Conservation (phyloP, 225 moss, liverwort and hornwort species). For the Lunularia cruciata region DNA sequence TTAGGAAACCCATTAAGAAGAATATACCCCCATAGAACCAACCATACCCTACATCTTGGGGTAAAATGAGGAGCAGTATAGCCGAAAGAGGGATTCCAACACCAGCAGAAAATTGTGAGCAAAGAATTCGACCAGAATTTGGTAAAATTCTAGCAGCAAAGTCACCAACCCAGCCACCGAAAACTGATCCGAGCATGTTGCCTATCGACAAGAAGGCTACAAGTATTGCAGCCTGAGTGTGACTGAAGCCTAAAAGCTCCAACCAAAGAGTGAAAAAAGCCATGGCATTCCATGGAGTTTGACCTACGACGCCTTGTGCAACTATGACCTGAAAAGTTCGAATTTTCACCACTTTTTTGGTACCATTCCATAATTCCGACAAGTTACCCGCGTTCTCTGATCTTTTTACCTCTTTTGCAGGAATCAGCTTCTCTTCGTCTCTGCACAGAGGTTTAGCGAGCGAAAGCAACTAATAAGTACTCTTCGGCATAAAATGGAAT, state of each 20-base stretch:
- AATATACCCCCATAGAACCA: constrained; percentile 53
- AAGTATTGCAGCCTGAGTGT: constrained; percentile 53
- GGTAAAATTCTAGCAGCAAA: constrained; percentile 44
- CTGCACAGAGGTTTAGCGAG: too few species aligned
- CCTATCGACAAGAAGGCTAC: constrained; percentile 59
- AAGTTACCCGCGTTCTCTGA: neutral
- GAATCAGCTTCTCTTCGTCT: constrained; percentile 12
- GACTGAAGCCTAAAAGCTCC: constrained; percentile 62
- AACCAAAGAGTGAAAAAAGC: constrained; percentile 66
- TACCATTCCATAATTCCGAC: constrained; percentile 34
- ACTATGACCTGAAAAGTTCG: constrained; percentile 64
- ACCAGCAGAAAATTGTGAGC: constrained; percentile 56
- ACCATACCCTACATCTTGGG: constrained; percentile 38
- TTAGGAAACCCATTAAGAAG: constrained; percentile 55
- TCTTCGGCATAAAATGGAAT: too few species aligned
- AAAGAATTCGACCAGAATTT: constrained; percentile 52
- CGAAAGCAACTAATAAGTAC: too few species aligned
- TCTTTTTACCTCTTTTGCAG: neutral
- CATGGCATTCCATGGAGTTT: constrained; percentile 61
- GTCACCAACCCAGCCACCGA: constrained; percentile 77
- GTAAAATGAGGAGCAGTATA: constrained; percentile 51
- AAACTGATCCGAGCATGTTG: constrained; percentile 55
- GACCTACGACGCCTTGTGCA: constrained; percentile 60
- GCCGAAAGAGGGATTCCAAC: constrained; percentile 50
- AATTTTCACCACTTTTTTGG: constrained; percentile 39